Conservation (phyloP, 2,329 filamentous ascomycete genomes). For the Microdochium trichocladiopsis region DNA sequence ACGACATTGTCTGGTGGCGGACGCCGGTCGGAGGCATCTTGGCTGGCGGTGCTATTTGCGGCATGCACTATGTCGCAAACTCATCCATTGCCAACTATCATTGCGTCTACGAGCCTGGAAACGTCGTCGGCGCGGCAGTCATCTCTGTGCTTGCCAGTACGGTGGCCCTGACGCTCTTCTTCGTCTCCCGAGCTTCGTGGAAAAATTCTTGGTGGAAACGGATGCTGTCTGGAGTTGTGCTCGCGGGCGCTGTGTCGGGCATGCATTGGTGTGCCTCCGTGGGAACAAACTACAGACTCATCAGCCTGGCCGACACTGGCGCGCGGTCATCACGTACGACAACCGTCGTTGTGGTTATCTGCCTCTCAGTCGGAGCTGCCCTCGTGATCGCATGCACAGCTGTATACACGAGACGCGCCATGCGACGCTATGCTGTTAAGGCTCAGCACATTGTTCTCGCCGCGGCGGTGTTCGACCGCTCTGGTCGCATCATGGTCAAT, state of each 20-base stretch:
- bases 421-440: constrained; percentile 46
- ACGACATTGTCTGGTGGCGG: constrained; percentile 49
- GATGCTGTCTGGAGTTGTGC: constrained; percentile 54
- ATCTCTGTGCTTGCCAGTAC: constrained; percentile 70
- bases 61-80: constrained; percentile 85
- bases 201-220: constrained; percentile 74
- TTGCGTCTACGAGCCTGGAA: constrained; percentile 50
- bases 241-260: constrained; percentile 70
- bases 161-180: constrained; percentile 67
- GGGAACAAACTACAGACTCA: constrained; percentile 61
- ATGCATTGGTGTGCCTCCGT: constrained; percentile 82
- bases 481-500: constrained; percentile 61
- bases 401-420: constrained; percentile 44
- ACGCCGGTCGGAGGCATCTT: constrained; percentile 58
- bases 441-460: constrained; percentile 54
- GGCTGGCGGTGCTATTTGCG: constrained; percentile 68
- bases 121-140: constrained; percentile 60
- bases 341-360: constrained; percentile 68
- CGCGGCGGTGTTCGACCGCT: constrained; percentile 59
- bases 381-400: constrained; percentile 49
- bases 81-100: constrained; percentile 72
- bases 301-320: constrained; percentile 31
- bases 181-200: constrained; percentile 69
- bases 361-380: constrained; percentile 55
- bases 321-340: constrained; percentile 48